These are phyloP conservation scores for Phaffia rhodozyma DNA, from an alignment of 1,284 basidiomycete species.

Conservation along the genomic window DNA sequence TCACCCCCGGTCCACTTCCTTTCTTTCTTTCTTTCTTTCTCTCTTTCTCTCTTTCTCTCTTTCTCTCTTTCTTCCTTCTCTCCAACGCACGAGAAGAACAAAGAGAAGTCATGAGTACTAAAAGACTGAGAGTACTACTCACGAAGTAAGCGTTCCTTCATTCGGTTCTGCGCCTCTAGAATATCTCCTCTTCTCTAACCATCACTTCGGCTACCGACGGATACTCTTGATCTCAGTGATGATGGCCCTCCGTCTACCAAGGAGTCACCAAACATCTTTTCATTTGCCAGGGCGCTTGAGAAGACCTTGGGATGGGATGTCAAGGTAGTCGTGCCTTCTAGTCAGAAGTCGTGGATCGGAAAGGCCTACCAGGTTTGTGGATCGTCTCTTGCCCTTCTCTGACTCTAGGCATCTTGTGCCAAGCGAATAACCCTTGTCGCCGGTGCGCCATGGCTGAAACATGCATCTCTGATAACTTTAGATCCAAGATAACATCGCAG, in stretches of 20 bases:
- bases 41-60: no score
- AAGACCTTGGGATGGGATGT: constrained; percentile 66
- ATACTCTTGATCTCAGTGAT: constrained; percentile 45
- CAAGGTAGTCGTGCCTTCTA: constrained; percentile 72
- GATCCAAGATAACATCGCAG: not conserved
- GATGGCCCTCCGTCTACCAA: constrained; percentile 64
- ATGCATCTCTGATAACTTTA: no score
- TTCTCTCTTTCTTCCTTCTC: no score
- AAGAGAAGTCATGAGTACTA: no score
- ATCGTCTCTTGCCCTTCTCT: not conserved
- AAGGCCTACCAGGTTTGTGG: constrained; percentile 13
- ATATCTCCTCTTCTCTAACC: not conserved
- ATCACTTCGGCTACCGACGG: constrained; percentile 2
- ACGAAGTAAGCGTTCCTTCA: constrained; percentile 1
- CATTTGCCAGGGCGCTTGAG: constrained; percentile 57
- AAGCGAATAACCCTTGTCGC: no score
- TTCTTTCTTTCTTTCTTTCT: no score
- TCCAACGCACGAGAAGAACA: no score
- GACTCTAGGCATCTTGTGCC: no score
- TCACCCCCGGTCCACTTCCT: no score
- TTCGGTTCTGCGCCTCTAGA: no score
- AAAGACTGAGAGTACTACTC: constrained; percentile 7
- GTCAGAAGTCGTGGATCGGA: constrained; percentile 87
- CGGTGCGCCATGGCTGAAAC: no score
- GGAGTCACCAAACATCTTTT: constrained; percentile 73